Percentiles rank a stretch among this genome's conserved stretches.
Conservation (phyloP, 192 early-diverging fungal genomes). For the Thamnidium elegans region DNA sequence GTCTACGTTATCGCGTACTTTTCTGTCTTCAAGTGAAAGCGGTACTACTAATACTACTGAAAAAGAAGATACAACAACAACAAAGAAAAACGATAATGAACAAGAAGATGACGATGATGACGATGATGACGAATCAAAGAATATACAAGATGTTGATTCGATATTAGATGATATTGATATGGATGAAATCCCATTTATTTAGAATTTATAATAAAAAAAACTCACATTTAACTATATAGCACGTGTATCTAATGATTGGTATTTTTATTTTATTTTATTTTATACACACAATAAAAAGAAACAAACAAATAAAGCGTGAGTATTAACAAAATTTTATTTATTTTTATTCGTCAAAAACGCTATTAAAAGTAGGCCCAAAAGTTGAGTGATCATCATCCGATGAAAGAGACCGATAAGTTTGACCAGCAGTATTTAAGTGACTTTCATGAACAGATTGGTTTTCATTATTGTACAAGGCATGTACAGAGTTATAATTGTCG, state of each 20-base stretch:
- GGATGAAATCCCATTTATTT: conserved; percentile 35
- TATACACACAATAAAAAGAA: neutral
- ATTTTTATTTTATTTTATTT: neutral
- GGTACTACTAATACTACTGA: neutral
- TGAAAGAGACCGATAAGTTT: neutral
- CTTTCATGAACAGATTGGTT: conserved; percentile 20
- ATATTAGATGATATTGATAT: conserved; percentile 28
- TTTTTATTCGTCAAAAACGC: conserved; percentile 22
- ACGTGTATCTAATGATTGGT: conserved; percentile 14
- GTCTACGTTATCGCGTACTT: conserved; percentile 24
- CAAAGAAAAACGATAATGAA: neutral
- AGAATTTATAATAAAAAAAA: neutral
- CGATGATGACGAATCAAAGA: conserved; percentile 17
- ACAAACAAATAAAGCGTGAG: neutral
- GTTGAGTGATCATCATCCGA: neutral
- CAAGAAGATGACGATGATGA: conserved; percentile 12
- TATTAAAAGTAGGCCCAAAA: conserved; percentile 17
- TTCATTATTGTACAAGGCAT: conserved; percentile 26
- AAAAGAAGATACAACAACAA: neutral
- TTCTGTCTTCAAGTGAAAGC: conserved; percentile 13
- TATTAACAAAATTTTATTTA: neutral
- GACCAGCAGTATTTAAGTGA: neutral
- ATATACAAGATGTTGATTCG: conserved; percentile 15
- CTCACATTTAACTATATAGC: neutral
- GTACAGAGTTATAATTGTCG: conserved; percentile 15